Base-by-base conservation (phyloP, 768 basidiomycete species). In the Russula vinacea region DNA sequence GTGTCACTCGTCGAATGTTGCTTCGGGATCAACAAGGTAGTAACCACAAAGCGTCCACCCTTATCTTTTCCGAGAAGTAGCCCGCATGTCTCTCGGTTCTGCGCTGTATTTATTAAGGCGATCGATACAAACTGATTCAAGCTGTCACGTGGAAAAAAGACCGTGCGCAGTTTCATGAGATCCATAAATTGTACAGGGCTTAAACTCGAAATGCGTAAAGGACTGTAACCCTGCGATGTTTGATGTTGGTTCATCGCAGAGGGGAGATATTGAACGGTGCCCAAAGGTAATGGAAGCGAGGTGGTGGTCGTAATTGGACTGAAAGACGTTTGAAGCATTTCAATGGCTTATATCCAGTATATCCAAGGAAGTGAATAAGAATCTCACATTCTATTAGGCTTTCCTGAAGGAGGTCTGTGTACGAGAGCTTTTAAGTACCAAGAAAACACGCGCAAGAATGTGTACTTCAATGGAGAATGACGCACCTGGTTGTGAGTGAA, bases 1-100 rank as follows among this genome's bases (percentile, higher is more conserved):
- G 92, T 92, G 76, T 95, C 92, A 62, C 87, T 85, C 66, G 91
- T 92, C 63, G 90, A 87, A 62, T 85, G 87, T 71, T 96, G 94
- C 73, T 84, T 89, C 22, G 94, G 94, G 17, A 96, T 87, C 70
- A 96, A 75, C 71, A 96, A 73, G 53, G 87, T 89, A 58, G 90
- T 87, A 17, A 94, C 90, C 5, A 83, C 74, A 68, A 77, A 92
- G 73, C 82, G 84, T 70, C 78, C 78, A 35, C 84, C 84, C 62
- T 76, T 73, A 63, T 78, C 76, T 72, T 80, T 85, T 17, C 93
- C 94, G 8, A 95, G 75, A 45, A 96, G 74, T 56, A 96, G 70
- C 40, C 91, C 94, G 72, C 92, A 94, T 1, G 94, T 97, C 77
- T 97, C 94, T 56, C 82, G 78, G 69, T 92, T 90, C 72, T 80